Conservation (phyloP, 2,329 filamentous ascomycete species). For the Penicillium sclerotigenum region DNA sequence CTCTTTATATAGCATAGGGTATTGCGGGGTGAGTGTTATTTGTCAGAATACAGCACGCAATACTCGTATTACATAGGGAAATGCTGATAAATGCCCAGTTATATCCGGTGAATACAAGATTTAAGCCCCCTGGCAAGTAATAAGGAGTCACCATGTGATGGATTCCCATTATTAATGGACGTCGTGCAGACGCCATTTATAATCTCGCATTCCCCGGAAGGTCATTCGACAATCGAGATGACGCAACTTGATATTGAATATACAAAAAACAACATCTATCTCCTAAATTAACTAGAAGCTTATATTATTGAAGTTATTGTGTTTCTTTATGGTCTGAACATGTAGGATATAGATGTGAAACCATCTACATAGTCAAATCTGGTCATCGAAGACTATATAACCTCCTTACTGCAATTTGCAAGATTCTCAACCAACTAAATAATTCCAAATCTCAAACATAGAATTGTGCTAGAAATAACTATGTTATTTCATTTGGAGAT, state of each 20-base stretch:
- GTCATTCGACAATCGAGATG: neutral
- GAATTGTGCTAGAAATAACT: constrained; percentile 68
- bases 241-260: neutral
- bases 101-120: neutral
- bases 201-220: neutral
- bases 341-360: neutral
- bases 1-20: constrained; percentile 10
- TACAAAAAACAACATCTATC: neutral
- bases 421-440: too few species aligned
- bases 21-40: constrained; percentile 25
- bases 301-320: neutral
- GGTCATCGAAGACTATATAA: too few species aligned
- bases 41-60: constrained; percentile 36
- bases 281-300: neutral
- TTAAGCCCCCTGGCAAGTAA: neutral
- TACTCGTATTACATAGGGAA: constrained; percentile 20
- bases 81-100: constrained; percentile 32
- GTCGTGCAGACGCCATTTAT: neutral
- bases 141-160: constrained; percentile 9
- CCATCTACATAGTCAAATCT: too few species aligned
- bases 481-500: constrained; percentile 57
- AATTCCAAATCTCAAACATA: too few species aligned
- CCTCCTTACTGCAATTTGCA: too few species aligned
- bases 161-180: neutral
- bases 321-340: neutral